phyloP scores from a whole-genome alignment of 2,329 filamentous ascomycete genomes.

The Talaromyces sp. region DNA sequence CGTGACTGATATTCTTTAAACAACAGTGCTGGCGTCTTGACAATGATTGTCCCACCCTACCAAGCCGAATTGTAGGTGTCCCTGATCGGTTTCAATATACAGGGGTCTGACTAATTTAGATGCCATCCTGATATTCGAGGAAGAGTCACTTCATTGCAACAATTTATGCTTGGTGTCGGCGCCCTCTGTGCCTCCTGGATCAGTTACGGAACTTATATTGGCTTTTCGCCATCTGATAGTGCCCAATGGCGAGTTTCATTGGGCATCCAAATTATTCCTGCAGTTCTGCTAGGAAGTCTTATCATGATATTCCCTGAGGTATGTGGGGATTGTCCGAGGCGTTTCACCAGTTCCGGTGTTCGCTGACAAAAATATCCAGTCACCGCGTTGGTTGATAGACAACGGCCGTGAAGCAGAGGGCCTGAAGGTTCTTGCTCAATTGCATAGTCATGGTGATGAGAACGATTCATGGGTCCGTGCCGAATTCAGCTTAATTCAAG shows the following conservation, averaged over 20 bases:
- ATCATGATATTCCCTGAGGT: constrained; percentile 70
- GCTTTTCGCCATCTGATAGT: constrained; percentile 46
- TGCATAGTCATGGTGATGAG: constrained; percentile 66
- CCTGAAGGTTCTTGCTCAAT: constrained; percentile 61
- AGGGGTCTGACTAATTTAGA: background rate
- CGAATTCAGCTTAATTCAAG: constrained; percentile 69
- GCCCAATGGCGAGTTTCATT: constrained; percentile 62
- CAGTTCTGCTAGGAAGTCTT: constrained; percentile 59
- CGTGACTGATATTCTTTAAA: constrained; percentile 34
- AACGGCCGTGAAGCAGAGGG: constrained; percentile 64
- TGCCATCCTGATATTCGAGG: constrained; percentile 76
- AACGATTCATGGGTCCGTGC: constrained; percentile 67
- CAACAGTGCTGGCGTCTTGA: constrained; percentile 55
- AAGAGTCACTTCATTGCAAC: constrained; percentile 69
- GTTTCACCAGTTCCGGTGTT: background rate
- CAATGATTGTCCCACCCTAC: constrained; percentile 68
- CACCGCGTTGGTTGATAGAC: constrained; percentile 71
- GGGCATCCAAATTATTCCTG: constrained; percentile 69
- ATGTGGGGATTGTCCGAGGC: constrained; percentile 18
- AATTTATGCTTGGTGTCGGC: constrained; percentile 79
- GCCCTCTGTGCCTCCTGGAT: constrained; percentile 70
- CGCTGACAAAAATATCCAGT: constrained; percentile 30
- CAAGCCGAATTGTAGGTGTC: constrained; percentile 63
- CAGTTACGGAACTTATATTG: constrained; percentile 61
- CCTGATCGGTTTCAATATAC: background rate